Evolutionary conservation across 2,329 filamentous ascomycete genomes (phyloP), one percentile per base, ranked within the genome.

Genomic region (Aspergillus transmontanensis): DNA sequence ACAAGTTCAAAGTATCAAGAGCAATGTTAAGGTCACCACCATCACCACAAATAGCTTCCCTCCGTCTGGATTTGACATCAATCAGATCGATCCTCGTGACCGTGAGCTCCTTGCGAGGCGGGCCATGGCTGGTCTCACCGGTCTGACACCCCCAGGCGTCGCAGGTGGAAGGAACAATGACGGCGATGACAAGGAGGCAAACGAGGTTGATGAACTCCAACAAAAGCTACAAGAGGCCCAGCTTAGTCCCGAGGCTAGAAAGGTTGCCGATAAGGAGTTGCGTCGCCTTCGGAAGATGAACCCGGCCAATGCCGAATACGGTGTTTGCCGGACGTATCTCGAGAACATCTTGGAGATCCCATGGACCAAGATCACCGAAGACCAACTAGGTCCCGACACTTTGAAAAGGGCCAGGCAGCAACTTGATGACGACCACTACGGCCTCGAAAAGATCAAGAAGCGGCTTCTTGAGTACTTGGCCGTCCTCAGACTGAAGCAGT

Each of bases 401-500:
- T 78, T 98, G 61, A 84, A 86, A 63, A 86, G 86, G 69, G 95
- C 95, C 7, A 88, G 93, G 60, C 92, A 93, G 79, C 95, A 98
- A 77, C 86, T 99, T 6, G 93, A 99, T 72, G 90, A 96, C 67
- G 95, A 99, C 74, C 95, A 99, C 77, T 98, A 98, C 71, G 95
- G 95, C 0, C 83, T 99, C 16, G 93, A 98, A 65, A 96, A 94
- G 79, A 94, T 99, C 74, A 99, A 99, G 87, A 97, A 97, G 85
- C 87, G 95, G 50, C 80, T 99, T 26, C 85, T 99, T 6, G 96
- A 98, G 77, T 99, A 99, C 74, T 84, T 99, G 50, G 96, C 95
- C 2, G 95, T 99, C n/a, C 84, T 99, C 58, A 91, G 95, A 70
- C 85, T 99, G 61, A 99, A 98, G 83, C 94, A 97, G 75, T 89